Percentiles rank a stretch among this genome's conserved stretches.
These are phyloP conservation scores for Aspergillus terreus DNA, from an alignment of 2,329 filamentous ascomycete species.

Conservation along the genomic window DNA sequence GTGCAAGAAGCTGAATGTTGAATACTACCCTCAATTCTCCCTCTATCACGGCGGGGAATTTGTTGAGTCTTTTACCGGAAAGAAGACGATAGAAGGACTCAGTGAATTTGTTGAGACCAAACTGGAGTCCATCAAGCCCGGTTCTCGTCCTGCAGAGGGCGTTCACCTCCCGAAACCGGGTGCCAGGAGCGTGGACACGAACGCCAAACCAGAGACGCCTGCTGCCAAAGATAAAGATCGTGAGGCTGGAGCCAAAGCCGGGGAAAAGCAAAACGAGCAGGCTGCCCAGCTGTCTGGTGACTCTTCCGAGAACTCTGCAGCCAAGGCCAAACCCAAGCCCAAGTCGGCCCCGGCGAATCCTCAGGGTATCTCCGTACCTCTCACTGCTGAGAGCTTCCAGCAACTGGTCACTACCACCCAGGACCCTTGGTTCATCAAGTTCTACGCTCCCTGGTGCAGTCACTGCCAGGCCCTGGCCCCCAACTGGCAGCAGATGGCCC, in stretches of 20 bases:
- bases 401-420: constrained; percentile 77
- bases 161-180: constrained; percentile 69
- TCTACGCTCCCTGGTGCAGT: constrained; percentile 95
- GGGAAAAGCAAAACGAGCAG: constrained; percentile 42
- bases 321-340: constrained; percentile 45
- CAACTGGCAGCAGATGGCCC: constrained; percentile 83
- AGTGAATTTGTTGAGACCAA: constrained; percentile 70
- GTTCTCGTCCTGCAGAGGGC: constrained; percentile 66
- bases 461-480: constrained; percentile 93
- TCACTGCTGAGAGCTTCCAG: constrained; percentile 84
- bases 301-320: constrained; percentile 10
- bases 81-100: constrained; percentile 63
- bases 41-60: constrained; percentile 76
- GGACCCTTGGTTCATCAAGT: constrained; percentile 98
- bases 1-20: constrained; percentile 65
- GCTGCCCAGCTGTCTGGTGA: constrained; percentile 22
- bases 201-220: constrained; percentile 34
- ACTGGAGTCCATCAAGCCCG: constrained; percentile 75
- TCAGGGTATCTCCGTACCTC: constrained; percentile 67
- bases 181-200: constrained; percentile 49
- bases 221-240: constrained; percentile 43
- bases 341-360: constrained; percentile 64
- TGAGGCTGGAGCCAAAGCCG: constrained; percentile 35
- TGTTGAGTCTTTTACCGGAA: constrained; percentile 61
- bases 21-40: constrained; percentile 70